Conservation (phyloP, 148 eudicot species). For the Suaeda aralocaspica region DNA sequence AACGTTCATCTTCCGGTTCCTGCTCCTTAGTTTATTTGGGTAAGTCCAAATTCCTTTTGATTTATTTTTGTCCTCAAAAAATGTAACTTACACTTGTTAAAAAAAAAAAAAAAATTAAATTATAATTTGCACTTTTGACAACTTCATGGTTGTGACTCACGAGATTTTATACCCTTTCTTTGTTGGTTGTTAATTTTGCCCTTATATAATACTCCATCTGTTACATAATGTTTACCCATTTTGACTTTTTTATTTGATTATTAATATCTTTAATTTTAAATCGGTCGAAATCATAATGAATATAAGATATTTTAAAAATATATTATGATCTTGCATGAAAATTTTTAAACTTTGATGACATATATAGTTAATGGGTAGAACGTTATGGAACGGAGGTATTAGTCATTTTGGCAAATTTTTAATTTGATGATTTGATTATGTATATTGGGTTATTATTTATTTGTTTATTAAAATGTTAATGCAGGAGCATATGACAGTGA, state of each 20-base stretch:
- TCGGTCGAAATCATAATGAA: no score
- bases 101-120: not conserved
- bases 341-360: no score
- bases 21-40: slow-evolving; percentile 80
- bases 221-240: no score
- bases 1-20: slow-evolving; percentile 48
- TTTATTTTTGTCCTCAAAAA: slow-evolving; percentile 1
- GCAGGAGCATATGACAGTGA: slow-evolving; percentile 93
- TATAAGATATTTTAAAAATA: no score
- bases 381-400: no score
- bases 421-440: no score
- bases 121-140: not conserved
- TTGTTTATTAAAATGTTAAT: slow-evolving; percentile 3
- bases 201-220: no score
- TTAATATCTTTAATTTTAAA: no score
- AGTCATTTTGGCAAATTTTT: no score
- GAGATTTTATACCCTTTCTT: not conserved
- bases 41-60: slow-evolving; percentile 32
- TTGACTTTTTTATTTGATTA: not conserved
- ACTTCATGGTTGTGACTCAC: slow-evolving; percentile 9
- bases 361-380: no score
- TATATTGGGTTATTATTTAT: not conserved
- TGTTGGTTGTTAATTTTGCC: no score
- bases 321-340: no score
- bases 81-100: not conserved